Conservation (phyloP, 1,284 basidiomycete species). For the Wallemia ichthyophaga region DNA sequence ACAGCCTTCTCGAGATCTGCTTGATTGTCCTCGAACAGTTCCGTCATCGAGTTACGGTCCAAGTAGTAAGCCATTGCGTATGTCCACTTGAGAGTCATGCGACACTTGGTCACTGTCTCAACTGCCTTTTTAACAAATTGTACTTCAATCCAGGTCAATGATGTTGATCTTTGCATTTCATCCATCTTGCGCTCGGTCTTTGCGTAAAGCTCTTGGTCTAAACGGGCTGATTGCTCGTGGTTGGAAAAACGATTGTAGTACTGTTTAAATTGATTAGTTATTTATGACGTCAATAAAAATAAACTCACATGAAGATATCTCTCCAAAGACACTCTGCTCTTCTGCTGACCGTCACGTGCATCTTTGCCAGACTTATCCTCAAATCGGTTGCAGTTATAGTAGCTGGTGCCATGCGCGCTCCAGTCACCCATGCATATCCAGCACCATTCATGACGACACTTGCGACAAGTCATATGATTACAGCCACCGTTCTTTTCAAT, state of each 20-base stretch:
- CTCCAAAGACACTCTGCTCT: slow-evolving; percentile 61
- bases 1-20: slow-evolving; percentile 80
- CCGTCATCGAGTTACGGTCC: slow-evolving; percentile 61
- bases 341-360: slow-evolving; percentile 64
- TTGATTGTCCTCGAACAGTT: slow-evolving; percentile 92
- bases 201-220: slow-evolving; percentile 65
- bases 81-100: slow-evolving; percentile 94
- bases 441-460: slow-evolving; percentile 53
- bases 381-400: slow-evolving; percentile 94
- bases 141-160: slow-evolving; percentile 90
- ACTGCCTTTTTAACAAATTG: slow-evolving; percentile 97
- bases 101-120: slow-evolving; percentile 61
- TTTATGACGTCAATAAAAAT: not conserved
- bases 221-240: slow-evolving; percentile 88
- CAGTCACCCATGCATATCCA: slow-evolving; percentile 50
- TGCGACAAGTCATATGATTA: slow-evolving; percentile 99
- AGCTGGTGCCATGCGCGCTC: slow-evolving; percentile 87
- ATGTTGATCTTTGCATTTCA: slow-evolving; percentile 77
- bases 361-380: slow-evolving; percentile 75
- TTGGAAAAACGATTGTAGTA: slow-evolving; percentile 97
- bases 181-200: slow-evolving; percentile 99
- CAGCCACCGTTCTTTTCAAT: slow-evolving; percentile 99
- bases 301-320: slow-evolving; percentile 76
- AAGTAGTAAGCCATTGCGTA: slow-evolving; percentile 98
- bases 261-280: slow-evolving; percentile 17